Evolutionary conservation across 176 grass and related monocot species (phyloP).

Genomic region (Aechmea fasciata): DNA sequence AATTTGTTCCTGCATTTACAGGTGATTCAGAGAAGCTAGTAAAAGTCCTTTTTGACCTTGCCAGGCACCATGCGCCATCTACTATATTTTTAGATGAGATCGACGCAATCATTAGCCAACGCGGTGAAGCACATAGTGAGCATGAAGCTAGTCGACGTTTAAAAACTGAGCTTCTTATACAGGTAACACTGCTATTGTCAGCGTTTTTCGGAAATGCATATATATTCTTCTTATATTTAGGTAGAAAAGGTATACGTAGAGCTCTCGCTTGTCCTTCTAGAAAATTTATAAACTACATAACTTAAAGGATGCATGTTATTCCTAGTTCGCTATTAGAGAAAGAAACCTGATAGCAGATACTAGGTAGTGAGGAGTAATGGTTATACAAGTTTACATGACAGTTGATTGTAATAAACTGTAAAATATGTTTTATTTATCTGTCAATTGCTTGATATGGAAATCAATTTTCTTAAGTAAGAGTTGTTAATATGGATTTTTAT

Average conservation of each 20-base stretch:
- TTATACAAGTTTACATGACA: no score
- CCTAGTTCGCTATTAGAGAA: no score
- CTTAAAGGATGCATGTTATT: no score
- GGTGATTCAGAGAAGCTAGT: slow-evolving; percentile 92
- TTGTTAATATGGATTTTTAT: background rate
- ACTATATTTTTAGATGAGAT: slow-evolving; percentile 96
- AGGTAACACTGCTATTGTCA: slow-evolving; percentile 26
- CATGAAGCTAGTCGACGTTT: slow-evolving; percentile 87
- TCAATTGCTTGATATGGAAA: background rate
- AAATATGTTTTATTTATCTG: no score
- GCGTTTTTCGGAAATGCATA: no score
- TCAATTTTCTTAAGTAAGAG: background rate
- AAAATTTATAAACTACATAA: no score
- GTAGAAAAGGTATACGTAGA: no score
- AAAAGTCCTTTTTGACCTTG: slow-evolving; percentile 88
- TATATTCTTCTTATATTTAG: no score
- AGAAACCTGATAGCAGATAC: no score
- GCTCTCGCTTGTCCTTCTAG: no score
- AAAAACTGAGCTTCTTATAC: slow-evolving; percentile 90
- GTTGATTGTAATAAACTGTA: no score
- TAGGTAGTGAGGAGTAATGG: no score
- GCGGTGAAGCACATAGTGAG: slow-evolving; percentile 87
- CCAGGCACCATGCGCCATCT: slow-evolving; percentile 92
- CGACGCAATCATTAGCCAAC: slow-evolving; percentile 86
- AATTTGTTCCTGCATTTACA: slow-evolving; percentile 19